phyloP scores from a whole-genome alignment of 177 flowering plant genomes.

The Vitis hybrid region DNA sequence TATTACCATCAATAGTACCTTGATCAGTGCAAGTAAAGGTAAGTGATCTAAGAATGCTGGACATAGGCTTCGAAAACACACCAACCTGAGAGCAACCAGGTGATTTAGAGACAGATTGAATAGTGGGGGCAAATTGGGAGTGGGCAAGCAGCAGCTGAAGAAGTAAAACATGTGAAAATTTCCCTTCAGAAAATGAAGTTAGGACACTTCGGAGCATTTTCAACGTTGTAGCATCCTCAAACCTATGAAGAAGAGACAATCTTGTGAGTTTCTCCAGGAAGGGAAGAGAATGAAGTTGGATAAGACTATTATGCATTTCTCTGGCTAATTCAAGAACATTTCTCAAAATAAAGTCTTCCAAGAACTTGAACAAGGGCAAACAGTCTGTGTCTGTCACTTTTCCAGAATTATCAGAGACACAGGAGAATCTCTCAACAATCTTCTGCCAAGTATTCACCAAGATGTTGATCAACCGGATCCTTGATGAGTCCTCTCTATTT shows the following conservation, averaged over 20 bases:
- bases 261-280: conserved; percentile 57
- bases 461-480: conserved; percentile 39
- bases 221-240: conserved; percentile 71
- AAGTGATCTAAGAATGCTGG: conserved; percentile 62
- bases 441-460: conserved; percentile 56
- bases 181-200: conserved; percentile 39
- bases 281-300: conserved; percentile 45
- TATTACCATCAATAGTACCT: conserved; percentile 20
- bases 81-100: conserved; percentile 37
- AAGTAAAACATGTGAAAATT: conserved; percentile 34
- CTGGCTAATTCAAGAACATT: conserved; percentile 44
- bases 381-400: conserved; percentile 14
- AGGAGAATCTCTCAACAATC: conserved; percentile 50
- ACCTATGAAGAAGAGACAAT: conserved; percentile 66
- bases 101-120: conserved; percentile 38
- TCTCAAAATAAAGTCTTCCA: conserved; percentile 62
- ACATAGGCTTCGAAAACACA: conserved; percentile 50
- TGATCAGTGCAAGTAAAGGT: conserved; percentile 24
- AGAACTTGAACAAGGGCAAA: conserved; percentile 40
- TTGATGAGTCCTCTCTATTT: conserved; percentile 22
- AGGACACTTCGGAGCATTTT: conserved; percentile 50
- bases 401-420: conserved; percentile 19
- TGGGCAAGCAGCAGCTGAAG: conserved; percentile 74
- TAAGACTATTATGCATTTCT: conserved; percentile 37
- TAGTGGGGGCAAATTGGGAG: conserved; percentile 66